Evolutionary conservation across 1,284 basidiomycete genomes (phyloP), one percentile per base, ranked within the genome.

Genomic region (Tilletia caries): DNA sequence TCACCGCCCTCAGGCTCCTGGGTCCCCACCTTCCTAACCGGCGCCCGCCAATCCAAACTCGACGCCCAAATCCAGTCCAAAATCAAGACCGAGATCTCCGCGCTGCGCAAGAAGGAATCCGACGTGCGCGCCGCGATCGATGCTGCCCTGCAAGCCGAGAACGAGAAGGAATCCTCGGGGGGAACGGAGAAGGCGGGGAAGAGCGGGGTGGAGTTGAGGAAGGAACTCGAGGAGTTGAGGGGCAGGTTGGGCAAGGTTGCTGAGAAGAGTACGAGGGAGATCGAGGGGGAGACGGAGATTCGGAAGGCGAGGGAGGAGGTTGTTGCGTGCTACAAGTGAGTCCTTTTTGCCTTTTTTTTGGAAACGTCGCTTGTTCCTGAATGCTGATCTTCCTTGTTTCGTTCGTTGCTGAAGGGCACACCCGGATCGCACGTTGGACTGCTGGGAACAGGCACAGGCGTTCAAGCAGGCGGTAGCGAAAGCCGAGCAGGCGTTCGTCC

Each of bases 261-360:
- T 33, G 58, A 62, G 32, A 25, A 29, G 20, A 12, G 29, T 0
- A 62, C 32, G 58, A 33, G 58, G 32, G 58, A 62, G 32, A 62
- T 62, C 32, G 29, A 27, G 15, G 58, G 58, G 18, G 29, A 62
- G 73, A 84, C 84, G 67, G 91, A 91, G 81, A 89, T 92, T 33
- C 90, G 92, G 77, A 87, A 88, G 78, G 92, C 89, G 83, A 88
- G 90, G 70, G 82, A 86, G 34, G 85, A 85, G 34, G 86, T 93
- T 37, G 85, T 89, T 3, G 85, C 87, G 58, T 93, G 92, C 82
- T 93, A 92, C 85, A 87, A 83, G 92, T 91, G 75, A 69, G 88
- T 85, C 2, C 44, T 20, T 23, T n/a, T 41, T 44, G 25, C 3
- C 41, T 33, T 23, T 15, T 20, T 32, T n/a, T 33, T 43, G 1